A percentile compares a stretch with the other conserved stretches of the same genome.
Conservation (phyloP, 2,329 filamentous ascomycete species). For the Allantophomopsis cytisporea region DNA sequence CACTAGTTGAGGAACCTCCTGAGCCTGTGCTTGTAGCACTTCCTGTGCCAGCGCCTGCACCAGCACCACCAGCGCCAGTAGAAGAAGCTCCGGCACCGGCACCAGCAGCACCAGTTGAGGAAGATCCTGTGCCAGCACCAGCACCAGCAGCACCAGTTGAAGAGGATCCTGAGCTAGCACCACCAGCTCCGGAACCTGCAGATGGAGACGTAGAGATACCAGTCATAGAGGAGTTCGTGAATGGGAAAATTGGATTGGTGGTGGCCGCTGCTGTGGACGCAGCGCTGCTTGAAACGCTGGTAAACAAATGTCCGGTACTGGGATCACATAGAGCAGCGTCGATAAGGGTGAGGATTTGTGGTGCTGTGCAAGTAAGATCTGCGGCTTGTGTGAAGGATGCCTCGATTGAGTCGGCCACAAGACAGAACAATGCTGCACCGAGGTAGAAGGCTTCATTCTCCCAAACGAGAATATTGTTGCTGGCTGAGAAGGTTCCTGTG, state of each 20-base stretch:
- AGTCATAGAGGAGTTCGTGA: not conserved
- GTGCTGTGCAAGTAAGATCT: not conserved
- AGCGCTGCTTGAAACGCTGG: not conserved
- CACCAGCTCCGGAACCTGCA: too few species aligned
- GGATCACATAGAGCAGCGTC: not conserved
- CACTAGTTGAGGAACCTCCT: too few species aligned
- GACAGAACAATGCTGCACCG: not conserved
- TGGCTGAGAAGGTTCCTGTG: not conserved
- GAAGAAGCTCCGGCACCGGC: too few species aligned
- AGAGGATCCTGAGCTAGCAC: too few species aligned
- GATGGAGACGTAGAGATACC: not conserved
- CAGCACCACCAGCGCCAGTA: too few species aligned
- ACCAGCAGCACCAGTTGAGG: too few species aligned
- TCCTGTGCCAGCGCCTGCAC: too few species aligned
- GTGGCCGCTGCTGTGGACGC: not conserved
- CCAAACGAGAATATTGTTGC: not conserved
- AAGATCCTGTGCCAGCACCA: too few species aligned
- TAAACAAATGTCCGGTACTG: too few species aligned
- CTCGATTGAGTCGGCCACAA: not conserved
- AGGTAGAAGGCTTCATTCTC: not conserved
- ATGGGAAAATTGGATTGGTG: not conserved
- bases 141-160: too few species aligned
- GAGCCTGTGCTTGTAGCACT: too few species aligned
- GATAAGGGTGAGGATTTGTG: not conserved
- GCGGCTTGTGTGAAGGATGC: not conserved